Conservation (phyloP, 2,329 filamentous ascomycete species). For the Nannizziopsis barbatae region DNA sequence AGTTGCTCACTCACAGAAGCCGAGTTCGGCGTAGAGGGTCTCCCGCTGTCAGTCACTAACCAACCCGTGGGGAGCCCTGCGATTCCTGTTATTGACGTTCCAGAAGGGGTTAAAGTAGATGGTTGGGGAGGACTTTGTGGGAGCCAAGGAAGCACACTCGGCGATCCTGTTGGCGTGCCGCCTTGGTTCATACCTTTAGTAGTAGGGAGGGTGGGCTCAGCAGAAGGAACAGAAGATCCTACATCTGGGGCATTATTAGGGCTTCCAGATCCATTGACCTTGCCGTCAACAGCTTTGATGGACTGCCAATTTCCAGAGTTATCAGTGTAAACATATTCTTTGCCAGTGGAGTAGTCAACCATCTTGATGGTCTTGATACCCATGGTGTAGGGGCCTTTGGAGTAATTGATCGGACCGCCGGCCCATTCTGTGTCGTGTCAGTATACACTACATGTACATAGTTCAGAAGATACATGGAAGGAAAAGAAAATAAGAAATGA, state of each 20-base stretch:
- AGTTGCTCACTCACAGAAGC: slow-evolving; percentile 53
- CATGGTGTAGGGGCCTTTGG: slow-evolving; percentile 76
- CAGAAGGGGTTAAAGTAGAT: slow-evolving; percentile 38
- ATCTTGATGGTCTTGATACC: slow-evolving; percentile 62
- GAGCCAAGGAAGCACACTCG: slow-evolving; percentile 6
- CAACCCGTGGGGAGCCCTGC: slow-evolving; percentile 63
- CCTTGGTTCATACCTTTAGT: slow-evolving; percentile 3
- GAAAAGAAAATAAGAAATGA: not conserved
- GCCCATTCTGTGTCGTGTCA: slow-evolving; percentile 54
- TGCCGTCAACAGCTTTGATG: slow-evolving; percentile 69
- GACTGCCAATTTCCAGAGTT: slow-evolving; percentile 67
- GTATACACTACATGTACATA: not conserved
- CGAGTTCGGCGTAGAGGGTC: slow-evolving; percentile 60
- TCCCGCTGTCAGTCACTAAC: slow-evolving; percentile 63
- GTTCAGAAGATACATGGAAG: too few species aligned
- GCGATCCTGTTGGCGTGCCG: not conserved
- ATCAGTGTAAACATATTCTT: slow-evolving; percentile 70
- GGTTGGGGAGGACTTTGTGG: slow-evolving; percentile 43
- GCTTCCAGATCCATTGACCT: slow-evolving; percentile 57
- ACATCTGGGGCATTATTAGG: slow-evolving; percentile 34
- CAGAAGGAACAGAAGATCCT: slow-evolving; percentile 46
- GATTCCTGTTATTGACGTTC: slow-evolving; percentile 32
- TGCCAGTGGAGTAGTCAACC: slow-evolving; percentile 87
- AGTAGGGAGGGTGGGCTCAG: slow-evolving; percentile 46
- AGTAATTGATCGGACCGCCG: slow-evolving; percentile 73